phyloP scores from a whole-genome alignment of 2,329 filamentous ascomycete genomes.

The Reticulascus tulasneorum region DNA sequence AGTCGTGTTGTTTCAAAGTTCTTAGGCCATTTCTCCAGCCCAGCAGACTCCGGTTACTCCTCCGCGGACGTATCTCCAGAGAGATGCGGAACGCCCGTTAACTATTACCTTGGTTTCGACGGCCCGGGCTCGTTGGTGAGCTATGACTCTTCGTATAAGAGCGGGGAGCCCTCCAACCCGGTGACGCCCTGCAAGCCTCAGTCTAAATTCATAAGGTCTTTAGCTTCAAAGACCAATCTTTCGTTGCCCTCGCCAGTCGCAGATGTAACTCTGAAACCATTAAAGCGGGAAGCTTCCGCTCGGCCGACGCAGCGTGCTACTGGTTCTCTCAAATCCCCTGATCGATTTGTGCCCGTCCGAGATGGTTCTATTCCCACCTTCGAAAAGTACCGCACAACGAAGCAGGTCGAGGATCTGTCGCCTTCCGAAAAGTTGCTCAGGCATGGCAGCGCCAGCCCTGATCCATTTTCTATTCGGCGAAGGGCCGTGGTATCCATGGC shows the following conservation, averaged over 20 bases:
- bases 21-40: constrained; percentile 1
- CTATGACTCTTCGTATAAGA: too few species aligned
- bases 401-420: constrained; percentile 37
- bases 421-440: constrained; percentile 40
- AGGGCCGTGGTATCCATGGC: constrained; percentile 16
- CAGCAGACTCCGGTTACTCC: constrained; percentile 14
- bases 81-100: neutral
- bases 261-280: too few species aligned
- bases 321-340: constrained; percentile 20
- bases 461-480: constrained; percentile 37
- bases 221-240: too few species aligned
- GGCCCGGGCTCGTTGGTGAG: constrained; percentile 7
- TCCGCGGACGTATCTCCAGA: constrained; percentile 9
- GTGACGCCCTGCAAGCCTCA: too few species aligned
- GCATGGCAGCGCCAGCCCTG: constrained; percentile 33
- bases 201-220: too few species aligned
- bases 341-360: constrained; percentile 49
- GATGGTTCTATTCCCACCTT: constrained; percentile 26
- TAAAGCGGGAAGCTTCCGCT: too few species aligned
- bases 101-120: constrained; percentile 7
- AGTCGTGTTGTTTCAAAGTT: neutral
- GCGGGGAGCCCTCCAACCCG: too few species aligned
- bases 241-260: too few species aligned
- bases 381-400: constrained; percentile 44
- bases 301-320: neutral